phyloP scores from a whole-genome alignment of 2,329 filamentous ascomycete genomes.

The Rutstroemia sp. region DNA sequence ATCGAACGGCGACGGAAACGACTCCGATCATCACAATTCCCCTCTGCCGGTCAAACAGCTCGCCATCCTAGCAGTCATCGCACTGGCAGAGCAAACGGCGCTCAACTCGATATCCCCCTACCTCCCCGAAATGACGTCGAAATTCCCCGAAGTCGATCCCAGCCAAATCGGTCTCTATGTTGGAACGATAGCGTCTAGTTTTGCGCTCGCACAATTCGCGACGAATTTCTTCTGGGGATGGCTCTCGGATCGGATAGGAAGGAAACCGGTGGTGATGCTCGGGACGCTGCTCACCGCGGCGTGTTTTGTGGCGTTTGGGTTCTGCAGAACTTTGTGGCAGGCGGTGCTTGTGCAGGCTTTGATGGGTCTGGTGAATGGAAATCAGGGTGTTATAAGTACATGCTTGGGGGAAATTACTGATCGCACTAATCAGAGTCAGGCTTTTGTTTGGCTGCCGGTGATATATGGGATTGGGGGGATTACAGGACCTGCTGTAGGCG shows the following conservation, averaged over 20 bases:
- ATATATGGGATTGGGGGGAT: slow-evolving; percentile 95
- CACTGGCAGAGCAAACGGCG: slow-evolving; percentile 89
- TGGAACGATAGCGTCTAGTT: slow-evolving; percentile 80
- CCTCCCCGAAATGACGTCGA: slow-evolving; percentile 82
- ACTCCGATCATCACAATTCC: slow-evolving; percentile 35
- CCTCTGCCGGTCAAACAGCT: slow-evolving; percentile 81
- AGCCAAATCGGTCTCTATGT: slow-evolving; percentile 78
- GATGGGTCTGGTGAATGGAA: slow-evolving; percentile 93
- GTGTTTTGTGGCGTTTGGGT: slow-evolving; percentile 82
- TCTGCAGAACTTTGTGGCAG: slow-evolving; percentile 77
- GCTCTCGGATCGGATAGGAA: slow-evolving; percentile 68
- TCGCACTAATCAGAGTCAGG: slow-evolving; percentile 84
- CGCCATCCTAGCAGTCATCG: slow-evolving; percentile 76
- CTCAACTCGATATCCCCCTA: slow-evolving; percentile 96
- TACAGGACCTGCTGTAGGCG: slow-evolving; percentile 85
- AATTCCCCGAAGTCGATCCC: slow-evolving; percentile 71
- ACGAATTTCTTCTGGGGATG: slow-evolving; percentile 93
- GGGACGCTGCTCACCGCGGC: slow-evolving; percentile 76
- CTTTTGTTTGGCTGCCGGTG: slow-evolving; percentile 90
- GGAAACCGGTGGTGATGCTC: slow-evolving; percentile 74
- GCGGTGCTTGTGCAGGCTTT: slow-evolving; percentile 76
- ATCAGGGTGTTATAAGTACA: slow-evolving; percentile 88
- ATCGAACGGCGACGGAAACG: slow-evolving; percentile 29
- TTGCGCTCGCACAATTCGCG: slow-evolving; percentile 84
- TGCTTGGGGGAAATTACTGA: slow-evolving; percentile 94